These are phyloP conservation scores for Zizania palustris DNA, from an alignment of 202 grass and related monocot species.

Conservation along the genomic window DNA sequence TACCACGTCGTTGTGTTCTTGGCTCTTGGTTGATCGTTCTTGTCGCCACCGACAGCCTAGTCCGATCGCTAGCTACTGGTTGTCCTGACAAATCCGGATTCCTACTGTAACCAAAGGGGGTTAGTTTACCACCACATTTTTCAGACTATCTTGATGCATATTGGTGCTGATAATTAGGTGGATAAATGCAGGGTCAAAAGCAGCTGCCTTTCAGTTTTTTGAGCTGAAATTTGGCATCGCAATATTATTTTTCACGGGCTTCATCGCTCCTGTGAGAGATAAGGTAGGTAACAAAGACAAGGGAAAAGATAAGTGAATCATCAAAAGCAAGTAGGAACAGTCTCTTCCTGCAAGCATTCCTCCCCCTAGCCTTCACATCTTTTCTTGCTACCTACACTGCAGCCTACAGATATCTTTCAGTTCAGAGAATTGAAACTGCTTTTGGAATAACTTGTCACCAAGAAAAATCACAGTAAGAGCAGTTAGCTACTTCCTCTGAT, in stretches of 20 bases:
- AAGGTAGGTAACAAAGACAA: conserved; percentile 4
- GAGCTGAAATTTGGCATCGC: background rate
- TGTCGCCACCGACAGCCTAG: conserved; percentile 39
- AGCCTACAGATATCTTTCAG: background rate
- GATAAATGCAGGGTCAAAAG: conserved; percentile 10
- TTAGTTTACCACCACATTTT: background rate
- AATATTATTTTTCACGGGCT: conserved; percentile 22
- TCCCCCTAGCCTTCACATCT: background rate
- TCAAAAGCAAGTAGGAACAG: background rate
- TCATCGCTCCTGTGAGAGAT: background rate
- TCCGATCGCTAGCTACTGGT: background rate
- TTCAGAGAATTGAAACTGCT: background rate
- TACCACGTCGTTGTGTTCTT: conserved; percentile 22
- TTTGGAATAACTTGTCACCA: conserved; percentile 40
- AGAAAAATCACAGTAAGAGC: background rate
- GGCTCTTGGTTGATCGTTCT: conserved; percentile 5
- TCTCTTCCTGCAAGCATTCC: no score
- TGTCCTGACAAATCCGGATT: background rate
- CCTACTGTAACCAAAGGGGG: background rate
- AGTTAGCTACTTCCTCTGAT: background rate
- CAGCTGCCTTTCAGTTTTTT: background rate
- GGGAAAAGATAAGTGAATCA: background rate
- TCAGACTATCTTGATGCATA: background rate
- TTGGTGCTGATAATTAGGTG: background rate
- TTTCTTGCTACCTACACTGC: background rate